Evolutionary conservation across 768 basidiomycete species (phyloP), one percentile per base, ranked within the genome.

Genomic region (Aureoboletus auriporus): DNA sequence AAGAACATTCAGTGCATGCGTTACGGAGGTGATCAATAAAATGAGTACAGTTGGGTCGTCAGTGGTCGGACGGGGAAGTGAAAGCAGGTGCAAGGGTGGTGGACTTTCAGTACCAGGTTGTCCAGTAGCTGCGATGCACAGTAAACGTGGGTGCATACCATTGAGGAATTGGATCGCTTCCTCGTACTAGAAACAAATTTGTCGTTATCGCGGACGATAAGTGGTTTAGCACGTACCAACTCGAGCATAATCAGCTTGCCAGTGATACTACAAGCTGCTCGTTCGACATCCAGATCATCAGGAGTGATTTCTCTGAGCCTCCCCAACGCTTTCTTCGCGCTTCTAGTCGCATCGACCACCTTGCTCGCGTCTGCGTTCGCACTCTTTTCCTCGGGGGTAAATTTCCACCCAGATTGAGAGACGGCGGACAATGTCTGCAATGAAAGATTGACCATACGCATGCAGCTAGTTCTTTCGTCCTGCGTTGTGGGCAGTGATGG

Each of bases 181-280:
- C 27, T 82, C 77, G 56, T 75, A 77, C 88, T 89, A 50, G n/a
- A 31, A 42, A 13, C 29, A 44, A 36, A 17, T 42, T 23, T 0
- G 27, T 46, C 29, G 51, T 16, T 33, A 42, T 30, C 36, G 27
- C n/a, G 6, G 31, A 13, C 23, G 17, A 29, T 26, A 17, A 14
- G 35, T 33, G 23, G 28, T 11, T 7, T 1, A 17, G 1, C 33
- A 74, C 88, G 44, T 58, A 91, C 89, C 80, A 89, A 70, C 55
- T 88, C 85, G 42, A 91, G 60, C 20, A 74, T 57, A 23, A 89
- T 71, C 2, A 91, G 64, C 62, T 89, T 89, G 8, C 79, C 84
- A 6, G 82, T 60, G 5, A 90, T 67, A 49, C 82, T 83, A 42
- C 75, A 75, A 1, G 84, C 89, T 2, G 86, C 87, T 33, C 83